A percentile compares a stretch with the other conserved stretches of the same genome.
These are phyloP conservation scores for Neurospora africana DNA, from an alignment of 495 filamentous ascomycete genomes.

Conservation along the genomic window DNA sequence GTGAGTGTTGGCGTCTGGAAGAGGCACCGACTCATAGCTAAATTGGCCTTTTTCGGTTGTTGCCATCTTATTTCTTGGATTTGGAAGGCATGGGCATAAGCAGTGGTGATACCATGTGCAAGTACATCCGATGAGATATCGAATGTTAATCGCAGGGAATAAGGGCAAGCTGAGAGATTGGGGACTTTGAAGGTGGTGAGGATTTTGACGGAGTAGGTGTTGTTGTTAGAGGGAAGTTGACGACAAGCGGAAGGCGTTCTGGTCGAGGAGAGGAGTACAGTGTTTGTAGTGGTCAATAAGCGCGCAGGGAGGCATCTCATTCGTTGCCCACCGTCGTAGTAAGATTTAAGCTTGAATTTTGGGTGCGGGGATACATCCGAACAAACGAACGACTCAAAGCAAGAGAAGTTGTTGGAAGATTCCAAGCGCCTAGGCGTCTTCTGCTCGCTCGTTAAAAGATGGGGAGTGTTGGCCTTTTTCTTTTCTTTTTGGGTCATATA, in stretches of 20 bases:
- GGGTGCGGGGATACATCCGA: neutral
- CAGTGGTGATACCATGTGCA: neutral
- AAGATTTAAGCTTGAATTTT: neutral
- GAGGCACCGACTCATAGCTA: neutral
- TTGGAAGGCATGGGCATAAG: neutral
- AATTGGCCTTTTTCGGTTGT: neutral
- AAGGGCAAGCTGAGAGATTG: neutral
- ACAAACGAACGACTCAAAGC: neutral
- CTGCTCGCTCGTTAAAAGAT: neutral
- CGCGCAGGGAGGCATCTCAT: neutral
- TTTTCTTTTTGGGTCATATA: neutral
- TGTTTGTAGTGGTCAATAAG: neutral
- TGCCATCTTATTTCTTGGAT: neutral
- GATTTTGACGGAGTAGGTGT: neutral
- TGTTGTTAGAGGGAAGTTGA: neutral
- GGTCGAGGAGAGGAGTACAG: neutral
- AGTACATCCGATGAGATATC: neutral
- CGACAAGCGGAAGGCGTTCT: neutral
- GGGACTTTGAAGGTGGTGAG: neutral
- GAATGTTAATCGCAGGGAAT: neutral
- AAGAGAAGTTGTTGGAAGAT: neutral
- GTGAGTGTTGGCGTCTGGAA: neutral
- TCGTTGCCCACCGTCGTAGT: neutral
- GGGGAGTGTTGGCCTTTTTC: neutral
- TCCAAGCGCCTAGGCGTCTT: neutral